Evolutionary conservation across 257 asterid genomes (phyloP).

Genomic region (Solanum pinnatisectum): DNA sequence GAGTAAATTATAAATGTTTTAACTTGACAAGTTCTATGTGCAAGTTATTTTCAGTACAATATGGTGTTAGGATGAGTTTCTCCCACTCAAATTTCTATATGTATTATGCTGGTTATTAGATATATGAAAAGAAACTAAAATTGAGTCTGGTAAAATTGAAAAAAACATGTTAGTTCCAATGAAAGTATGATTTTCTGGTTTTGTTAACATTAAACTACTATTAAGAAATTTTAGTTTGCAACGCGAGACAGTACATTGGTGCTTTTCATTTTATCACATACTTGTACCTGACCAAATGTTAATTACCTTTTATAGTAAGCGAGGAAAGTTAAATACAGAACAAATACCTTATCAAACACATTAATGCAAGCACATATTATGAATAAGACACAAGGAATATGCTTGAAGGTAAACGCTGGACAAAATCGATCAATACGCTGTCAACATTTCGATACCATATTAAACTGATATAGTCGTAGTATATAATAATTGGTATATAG

Average conservation of each 20-base stretch:
- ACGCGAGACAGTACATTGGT: not conserved
- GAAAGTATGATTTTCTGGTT: not conserved
- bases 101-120: not conserved
- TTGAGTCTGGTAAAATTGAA: not conserved
- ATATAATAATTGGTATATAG: too few relatives aligned
- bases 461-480: too few relatives aligned
- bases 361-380: too few relatives aligned
- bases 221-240: not conserved
- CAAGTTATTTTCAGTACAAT: not conserved
- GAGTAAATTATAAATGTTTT: not conserved
- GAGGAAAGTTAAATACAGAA: too few relatives aligned
- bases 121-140: too few relatives aligned
- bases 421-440: too few relatives aligned
- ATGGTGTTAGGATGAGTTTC: not conserved
- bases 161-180: not conserved
- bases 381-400: too few relatives aligned
- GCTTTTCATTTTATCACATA: not conserved
- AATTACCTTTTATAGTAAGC: too few relatives aligned
- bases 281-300: not conserved
- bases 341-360: too few relatives aligned
- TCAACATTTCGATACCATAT: too few relatives aligned
- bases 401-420: too few relatives aligned
- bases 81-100: not conserved
- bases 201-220: not conserved
- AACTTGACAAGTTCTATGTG: not conserved